Evolutionary conservation across 257 asterid species (phyloP).

Genomic region (Henckelia pumila): DNA sequence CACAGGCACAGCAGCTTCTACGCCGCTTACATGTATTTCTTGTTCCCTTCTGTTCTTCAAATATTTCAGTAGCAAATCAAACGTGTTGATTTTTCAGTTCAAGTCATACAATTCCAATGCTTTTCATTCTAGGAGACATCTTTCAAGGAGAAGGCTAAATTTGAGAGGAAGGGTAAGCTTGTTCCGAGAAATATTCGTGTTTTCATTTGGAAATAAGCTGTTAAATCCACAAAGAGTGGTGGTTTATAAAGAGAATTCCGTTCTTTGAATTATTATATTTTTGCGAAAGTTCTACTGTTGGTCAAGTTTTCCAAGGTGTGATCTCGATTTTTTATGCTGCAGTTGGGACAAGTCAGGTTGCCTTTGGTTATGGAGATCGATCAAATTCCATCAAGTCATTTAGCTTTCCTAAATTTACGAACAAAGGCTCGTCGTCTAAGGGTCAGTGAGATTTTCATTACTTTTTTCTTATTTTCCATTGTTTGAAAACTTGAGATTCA

Average conservation of each 20-base stretch:
- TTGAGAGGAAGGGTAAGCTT: conserved; percentile 64
- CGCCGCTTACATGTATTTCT: conserved; percentile 55
- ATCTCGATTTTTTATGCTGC: conserved; percentile 29
- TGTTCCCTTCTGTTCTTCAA: conserved; percentile 3
- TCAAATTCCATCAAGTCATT: conserved; percentile 42
- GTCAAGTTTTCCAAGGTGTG: not conserved
- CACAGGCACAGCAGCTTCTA: conserved; percentile 58
- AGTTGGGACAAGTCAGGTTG: conserved; percentile 49
- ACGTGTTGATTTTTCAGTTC: conserved; percentile 11
- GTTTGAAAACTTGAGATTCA: not conserved
- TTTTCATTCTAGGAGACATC: conserved; percentile 54
- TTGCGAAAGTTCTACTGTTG: not conserved
- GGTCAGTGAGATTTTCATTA: conserved; percentile 40
- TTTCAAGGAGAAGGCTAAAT: conserved; percentile 40
- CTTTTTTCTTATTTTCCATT: conserved; percentile 11
- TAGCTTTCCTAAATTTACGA: conserved; percentile 13
- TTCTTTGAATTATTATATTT: not conserved
- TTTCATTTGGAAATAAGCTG: not conserved
- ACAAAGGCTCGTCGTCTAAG: conserved; percentile 33
- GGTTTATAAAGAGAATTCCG: not conserved
- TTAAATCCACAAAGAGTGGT: not conserved
- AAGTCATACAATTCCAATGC: not conserved
- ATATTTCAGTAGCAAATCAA: not conserved
- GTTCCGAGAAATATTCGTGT: not conserved
- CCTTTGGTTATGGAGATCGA: conserved; percentile 61